Percentiles rank a stretch among this genome's conserved stretches.
Evolutionary conservation across 805 yeast species (phyloP).

Genomic region (Yarrowia osloensis): DNA sequence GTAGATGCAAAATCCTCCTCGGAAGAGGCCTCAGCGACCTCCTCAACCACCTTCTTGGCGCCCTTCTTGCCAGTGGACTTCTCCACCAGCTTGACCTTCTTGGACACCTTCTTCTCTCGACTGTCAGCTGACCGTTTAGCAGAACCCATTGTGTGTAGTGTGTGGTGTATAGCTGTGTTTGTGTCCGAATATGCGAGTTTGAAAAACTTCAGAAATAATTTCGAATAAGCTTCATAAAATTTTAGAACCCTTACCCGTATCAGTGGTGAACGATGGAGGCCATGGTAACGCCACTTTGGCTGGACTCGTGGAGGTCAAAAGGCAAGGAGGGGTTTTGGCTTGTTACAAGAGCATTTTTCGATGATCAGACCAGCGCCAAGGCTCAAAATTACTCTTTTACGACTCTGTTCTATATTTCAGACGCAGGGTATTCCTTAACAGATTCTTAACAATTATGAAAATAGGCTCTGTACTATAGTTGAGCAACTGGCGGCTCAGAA

Average conservation of each 20-base stretch:
- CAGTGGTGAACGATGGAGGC: background rate
- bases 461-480: too few relatives aligned
- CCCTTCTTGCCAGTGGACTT: slow-evolving; percentile 13
- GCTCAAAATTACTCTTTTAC: too few relatives aligned
- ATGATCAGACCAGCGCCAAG: too few relatives aligned
- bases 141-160: slow-evolving; percentile 9
- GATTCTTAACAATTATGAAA: too few relatives aligned
- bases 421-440: too few relatives aligned
- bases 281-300: background rate
- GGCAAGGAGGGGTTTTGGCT: too few relatives aligned
- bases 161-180: background rate
- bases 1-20: slow-evolving; percentile 26
- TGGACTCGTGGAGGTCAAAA: too few relatives aligned
- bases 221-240: slow-evolving; percentile 16
- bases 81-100: slow-evolving; percentile 24
- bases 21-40: slow-evolving; percentile 6
- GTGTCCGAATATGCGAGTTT: slow-evolving; percentile 2
- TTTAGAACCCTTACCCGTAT: slow-evolving; percentile 26
- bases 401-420: too few relatives aligned
- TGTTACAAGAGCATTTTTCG: too few relatives aligned
- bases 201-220: slow-evolving; percentile 19
- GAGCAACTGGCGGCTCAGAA: too few relatives aligned
- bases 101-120: slow-evolving; percentile 19
- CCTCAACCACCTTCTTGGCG: slow-evolving; percentile 11
- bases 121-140: slow-evolving; percentile 26